A percentile compares a stretch with the other conserved stretches of the same genome.
These are phyloP conservation scores for Cochlearia excelsa DNA, from an alignment of 345 rosid genomes.

Conservation along the genomic window DNA sequence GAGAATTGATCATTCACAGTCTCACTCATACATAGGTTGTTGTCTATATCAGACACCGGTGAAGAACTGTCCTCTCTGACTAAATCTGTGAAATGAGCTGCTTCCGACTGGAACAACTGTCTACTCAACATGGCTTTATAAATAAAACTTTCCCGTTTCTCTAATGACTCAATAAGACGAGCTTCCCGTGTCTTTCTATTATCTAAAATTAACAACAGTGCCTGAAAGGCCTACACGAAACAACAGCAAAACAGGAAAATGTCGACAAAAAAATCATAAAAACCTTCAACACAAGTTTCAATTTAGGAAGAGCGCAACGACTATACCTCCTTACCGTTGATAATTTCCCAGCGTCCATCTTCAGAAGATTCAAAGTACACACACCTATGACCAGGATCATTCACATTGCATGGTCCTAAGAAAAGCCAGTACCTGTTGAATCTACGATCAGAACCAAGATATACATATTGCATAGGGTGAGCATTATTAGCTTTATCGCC, in stretches of 20 bases:
- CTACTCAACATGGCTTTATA: conserved; percentile 63
- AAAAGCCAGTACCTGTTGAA: conserved; percentile 97
- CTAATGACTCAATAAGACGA: conserved; percentile 72
- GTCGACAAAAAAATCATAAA: conserved; percentile 3
- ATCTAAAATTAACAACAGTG: conserved; percentile 75
- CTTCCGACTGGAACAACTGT: conserved; percentile 35
- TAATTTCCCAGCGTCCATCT: conserved; percentile 97
- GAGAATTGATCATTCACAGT: conserved; percentile 41
- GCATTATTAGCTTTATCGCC: conserved; percentile 36
- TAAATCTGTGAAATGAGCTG: conserved; percentile 40
- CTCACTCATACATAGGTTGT: conserved; percentile 45
- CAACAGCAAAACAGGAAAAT: not conserved
- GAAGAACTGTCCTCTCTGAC: conserved; percentile 76
- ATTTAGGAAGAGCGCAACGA: conserved; percentile 20
- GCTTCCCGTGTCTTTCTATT: conserved; percentile 86
- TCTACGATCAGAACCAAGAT: conserved; percentile 94
- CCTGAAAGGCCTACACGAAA: conserved; percentile 64
- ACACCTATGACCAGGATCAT: conserved; percentile 93
- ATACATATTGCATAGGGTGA: conserved; percentile 86
- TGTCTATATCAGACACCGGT: conserved; percentile 92
- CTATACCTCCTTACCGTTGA: conserved; percentile 75
- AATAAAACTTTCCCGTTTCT: conserved; percentile 66
- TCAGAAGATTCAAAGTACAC: conserved; percentile 96
- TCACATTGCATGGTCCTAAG: conserved; percentile 81
- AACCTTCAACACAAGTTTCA: not conserved